Evolutionary conservation across 352 stramenopile genomes (phyloP).

Genomic region (Halophytophthora polymorphica): DNA sequence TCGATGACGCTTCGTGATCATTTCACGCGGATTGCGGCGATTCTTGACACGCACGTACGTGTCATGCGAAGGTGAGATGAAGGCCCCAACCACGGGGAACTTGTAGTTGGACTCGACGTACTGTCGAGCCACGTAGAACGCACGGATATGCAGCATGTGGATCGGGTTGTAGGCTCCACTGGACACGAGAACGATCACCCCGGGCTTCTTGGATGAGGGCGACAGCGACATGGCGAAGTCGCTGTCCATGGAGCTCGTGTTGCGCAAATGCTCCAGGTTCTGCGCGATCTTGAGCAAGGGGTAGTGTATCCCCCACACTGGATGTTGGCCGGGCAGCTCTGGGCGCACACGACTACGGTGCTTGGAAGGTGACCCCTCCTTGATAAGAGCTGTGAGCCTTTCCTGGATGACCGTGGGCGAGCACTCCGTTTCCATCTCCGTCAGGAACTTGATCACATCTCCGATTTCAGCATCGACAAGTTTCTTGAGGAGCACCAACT

Average conservation of each 20-base stretch:
- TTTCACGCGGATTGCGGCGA: constrained; percentile 60
- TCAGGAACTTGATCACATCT: constrained; percentile 63
- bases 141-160: constrained; percentile 74
- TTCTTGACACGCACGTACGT: constrained; percentile 76
- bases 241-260: neutral
- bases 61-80: constrained; percentile 77
- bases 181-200: constrained; percentile 74
- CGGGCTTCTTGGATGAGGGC: constrained; percentile 29
- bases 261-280: constrained; percentile 49
- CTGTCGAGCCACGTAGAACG: constrained; percentile 73
- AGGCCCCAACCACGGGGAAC: constrained; percentile 70
- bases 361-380: constrained; percentile 60
- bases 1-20: constrained; percentile 73
- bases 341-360: constrained; percentile 24
- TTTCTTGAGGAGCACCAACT: constrained; percentile 69
- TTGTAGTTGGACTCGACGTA: constrained; percentile 80
- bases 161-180: constrained; percentile 77
- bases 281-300: constrained; percentile 67
- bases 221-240: constrained; percentile 2
- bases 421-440: constrained; percentile 41
- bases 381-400: constrained; percentile 36
- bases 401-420: constrained; percentile 25
- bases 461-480: constrained; percentile 68
- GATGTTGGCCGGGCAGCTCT: constrained; percentile 33
- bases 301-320: constrained; percentile 65